phyloP scores from a whole-genome alignment of 257 asterid genomes.

The Gardenia jasminoides region DNA sequence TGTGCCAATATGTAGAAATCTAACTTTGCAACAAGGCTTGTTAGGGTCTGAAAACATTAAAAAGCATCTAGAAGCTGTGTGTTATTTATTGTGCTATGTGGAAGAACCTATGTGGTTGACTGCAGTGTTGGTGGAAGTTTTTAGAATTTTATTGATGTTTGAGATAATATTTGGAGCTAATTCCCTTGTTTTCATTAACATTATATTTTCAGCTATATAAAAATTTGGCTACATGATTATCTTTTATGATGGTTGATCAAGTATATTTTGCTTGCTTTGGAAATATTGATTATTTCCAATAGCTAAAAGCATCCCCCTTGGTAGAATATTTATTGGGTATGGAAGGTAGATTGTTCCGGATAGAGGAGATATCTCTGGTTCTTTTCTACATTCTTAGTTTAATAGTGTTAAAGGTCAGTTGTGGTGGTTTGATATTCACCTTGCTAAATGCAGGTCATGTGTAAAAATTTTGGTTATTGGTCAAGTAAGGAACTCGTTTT shows the following conservation, averaged over 20 bases:
- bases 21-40: too few species aligned
- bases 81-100: background rate
- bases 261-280: background rate
- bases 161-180: background rate
- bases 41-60: too few species aligned
- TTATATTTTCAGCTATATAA: too few species aligned
- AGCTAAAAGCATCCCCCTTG: background rate
- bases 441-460: background rate
- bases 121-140: background rate
- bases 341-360: background rate
- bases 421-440: too few species aligned
- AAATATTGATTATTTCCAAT: background rate
- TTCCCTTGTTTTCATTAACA: too few species aligned
- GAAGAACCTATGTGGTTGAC: background rate
- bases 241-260: too few species aligned
- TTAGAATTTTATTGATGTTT: background rate
- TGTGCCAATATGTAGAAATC: too few species aligned
- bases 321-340: background rate
- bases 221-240: too few species aligned
- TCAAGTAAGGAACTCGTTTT: background rate
- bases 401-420: background rate
- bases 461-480: background rate
- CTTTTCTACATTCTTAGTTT: background rate
- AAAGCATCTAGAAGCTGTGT: too few species aligned
- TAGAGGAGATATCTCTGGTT: background rate